phyloP scores from a whole-genome alignment of 352 stramenopile species.

The Phytophthora palmivora region DNA sequence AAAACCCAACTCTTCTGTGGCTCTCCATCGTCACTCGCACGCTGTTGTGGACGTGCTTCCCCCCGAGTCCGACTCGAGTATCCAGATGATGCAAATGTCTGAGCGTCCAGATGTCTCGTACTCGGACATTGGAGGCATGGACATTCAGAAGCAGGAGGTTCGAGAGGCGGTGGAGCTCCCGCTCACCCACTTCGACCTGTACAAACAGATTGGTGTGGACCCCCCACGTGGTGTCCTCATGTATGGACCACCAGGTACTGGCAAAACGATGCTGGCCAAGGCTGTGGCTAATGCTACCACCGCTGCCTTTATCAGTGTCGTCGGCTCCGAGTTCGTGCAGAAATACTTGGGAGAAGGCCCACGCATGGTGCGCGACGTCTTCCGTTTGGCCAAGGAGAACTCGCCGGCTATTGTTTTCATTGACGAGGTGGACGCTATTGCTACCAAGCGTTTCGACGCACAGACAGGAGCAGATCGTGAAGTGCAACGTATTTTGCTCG shows the following conservation, averaged over 20 bases:
- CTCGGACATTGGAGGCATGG: conserved; percentile 99
- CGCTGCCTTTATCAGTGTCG: conserved; percentile 98
- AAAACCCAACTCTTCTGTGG: conserved; percentile 99
- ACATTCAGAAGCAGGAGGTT: conserved; percentile 99
- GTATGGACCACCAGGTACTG: conserved; percentile 96
- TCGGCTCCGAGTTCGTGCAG: conserved; percentile 99
- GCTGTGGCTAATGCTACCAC: conserved; percentile 99
- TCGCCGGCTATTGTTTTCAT: conserved; percentile 99
- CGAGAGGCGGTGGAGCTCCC: conserved; percentile 99
- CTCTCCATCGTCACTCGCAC: conserved; percentile 98
- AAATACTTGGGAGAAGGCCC: conserved; percentile 99
- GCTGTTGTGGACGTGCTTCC: conserved; percentile 99
- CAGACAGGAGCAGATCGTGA: conserved; percentile 97
- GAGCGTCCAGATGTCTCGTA: conserved; percentile 97
- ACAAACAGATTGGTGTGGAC: conserved; percentile 99
- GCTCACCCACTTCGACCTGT: conserved; percentile 99
- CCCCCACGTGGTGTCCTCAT: conserved; percentile 98
- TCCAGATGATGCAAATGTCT: conserved; percentile 99
- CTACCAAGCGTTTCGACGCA: conserved; percentile 99
- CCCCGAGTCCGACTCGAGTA: conserved; percentile 99
- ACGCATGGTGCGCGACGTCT: conserved; percentile 99
- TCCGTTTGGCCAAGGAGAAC: conserved; percentile 99
- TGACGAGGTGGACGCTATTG: conserved; percentile 99
- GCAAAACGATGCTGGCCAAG: conserved; percentile 99
- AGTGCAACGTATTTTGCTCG: conserved; percentile 99